Conservation (phyloP, 768 basidiomycete genomes). For the Plicaturopsis crispa region DNA sequence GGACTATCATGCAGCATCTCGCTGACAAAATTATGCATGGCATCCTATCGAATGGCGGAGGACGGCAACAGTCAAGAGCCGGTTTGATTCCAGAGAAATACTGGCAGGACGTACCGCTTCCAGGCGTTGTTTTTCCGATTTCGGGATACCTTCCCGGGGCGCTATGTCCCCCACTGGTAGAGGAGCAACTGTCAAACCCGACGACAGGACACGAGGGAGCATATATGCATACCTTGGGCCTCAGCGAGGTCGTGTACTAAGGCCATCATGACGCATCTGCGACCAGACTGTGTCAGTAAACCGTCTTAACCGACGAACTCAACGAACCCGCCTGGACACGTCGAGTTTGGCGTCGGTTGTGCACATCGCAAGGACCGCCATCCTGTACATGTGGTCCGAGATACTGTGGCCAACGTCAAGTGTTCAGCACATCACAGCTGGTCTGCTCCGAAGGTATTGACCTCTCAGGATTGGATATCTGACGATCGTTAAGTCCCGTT, state of each 20-base stretch:
- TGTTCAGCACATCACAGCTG: background rate
- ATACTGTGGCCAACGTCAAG: conserved; percentile 44
- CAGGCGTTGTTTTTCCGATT: conserved; percentile 68
- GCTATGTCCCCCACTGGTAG: conserved; percentile 87
- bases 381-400: conserved; percentile 95
- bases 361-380: conserved; percentile 92
- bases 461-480: conserved; percentile 88
- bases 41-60: conserved; percentile 41
- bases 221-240: conserved; percentile 59
- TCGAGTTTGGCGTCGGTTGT: conserved; percentile 68
- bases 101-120: conserved; percentile 57
- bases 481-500: conserved; percentile 5
- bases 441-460: conserved; percentile 17
- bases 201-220: background rate
- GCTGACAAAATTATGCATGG: conserved; percentile 84
- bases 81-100: too few relatives aligned
- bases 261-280: conserved; percentile 81
- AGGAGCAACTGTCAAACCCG: background rate
- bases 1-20: conserved; percentile 81
- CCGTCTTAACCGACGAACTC: background rate
- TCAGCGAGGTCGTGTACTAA: conserved; percentile 95
- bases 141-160: conserved; percentile 80
- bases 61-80: background rate
- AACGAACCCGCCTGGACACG: conserved; percentile 52
- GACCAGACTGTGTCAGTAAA: background rate